These are phyloP conservation scores for Coemansia sp. DNA, from an alignment of 192 early-diverging fungal genomes.

Conservation along the genomic window DNA sequence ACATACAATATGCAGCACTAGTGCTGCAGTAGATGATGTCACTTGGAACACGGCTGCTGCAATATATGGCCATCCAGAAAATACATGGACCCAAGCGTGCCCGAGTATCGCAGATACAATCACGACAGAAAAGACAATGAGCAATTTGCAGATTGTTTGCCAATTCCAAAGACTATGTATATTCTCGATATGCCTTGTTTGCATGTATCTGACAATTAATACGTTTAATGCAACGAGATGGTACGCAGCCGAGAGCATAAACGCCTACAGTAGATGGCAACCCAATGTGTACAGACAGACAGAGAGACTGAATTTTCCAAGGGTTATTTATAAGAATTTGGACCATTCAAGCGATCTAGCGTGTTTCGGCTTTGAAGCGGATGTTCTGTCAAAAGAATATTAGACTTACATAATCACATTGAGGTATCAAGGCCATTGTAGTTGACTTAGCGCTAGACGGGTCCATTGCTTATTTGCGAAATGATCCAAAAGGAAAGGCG, in stretches of 20 bases:
- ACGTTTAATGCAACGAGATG: slow-evolving; percentile 1
- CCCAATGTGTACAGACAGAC: not conserved
- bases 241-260: not conserved
- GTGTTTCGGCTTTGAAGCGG: not conserved
- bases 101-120: not conserved
- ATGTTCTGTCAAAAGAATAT: not conserved
- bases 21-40: not conserved
- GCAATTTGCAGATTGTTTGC: not conserved
- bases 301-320: too few relatives aligned
- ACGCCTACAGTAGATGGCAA: not conserved
- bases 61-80: not conserved
- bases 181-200: not conserved
- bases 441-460: not conserved
- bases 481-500: too few relatives aligned
- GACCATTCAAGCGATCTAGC: not conserved
- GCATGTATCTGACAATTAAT: not conserved
- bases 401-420: not conserved
- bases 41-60: slow-evolving; percentile 6
- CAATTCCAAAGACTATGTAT: not conserved
- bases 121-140: not conserved
- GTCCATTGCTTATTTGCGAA: not conserved
- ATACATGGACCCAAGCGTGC: not conserved
- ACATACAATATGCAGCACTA: slow-evolving; percentile 7
- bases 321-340: not conserved
- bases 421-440: not conserved